A percentile compares a stretch with the other conserved stretches of the same genome.
Evolutionary conservation across 2,329 filamentous ascomycete species (phyloP).

Genomic region (Verticillium dahliae): DNA sequence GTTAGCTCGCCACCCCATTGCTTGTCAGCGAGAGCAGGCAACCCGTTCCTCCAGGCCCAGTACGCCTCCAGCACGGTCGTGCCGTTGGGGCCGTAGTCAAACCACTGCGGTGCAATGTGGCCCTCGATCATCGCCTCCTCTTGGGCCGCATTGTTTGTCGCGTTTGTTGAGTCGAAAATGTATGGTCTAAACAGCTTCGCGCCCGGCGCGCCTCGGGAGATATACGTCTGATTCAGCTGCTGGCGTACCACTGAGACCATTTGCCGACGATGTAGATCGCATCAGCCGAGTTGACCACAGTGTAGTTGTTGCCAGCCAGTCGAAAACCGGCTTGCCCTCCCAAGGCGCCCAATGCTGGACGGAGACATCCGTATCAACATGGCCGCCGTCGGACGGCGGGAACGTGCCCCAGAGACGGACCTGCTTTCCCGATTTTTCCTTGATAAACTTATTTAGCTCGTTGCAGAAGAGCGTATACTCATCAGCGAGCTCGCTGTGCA

Average conservation of each 20-base stretch:
- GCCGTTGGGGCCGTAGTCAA: constrained; percentile 40
- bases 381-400: constrained; percentile 30
- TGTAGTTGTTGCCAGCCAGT: constrained; percentile 15
- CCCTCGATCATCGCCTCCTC: constrained; percentile 11
- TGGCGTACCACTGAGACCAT: constrained; percentile 11
- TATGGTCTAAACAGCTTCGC: constrained; percentile 13
- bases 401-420: constrained; percentile 46
- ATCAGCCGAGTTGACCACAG: constrained; percentile 3
- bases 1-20: constrained; percentile 25
- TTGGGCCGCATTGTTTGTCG: constrained; percentile 10
- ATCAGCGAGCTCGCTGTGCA: constrained; percentile 22
- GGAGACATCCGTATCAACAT: constrained; percentile 29
- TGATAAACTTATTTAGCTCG: constrained; percentile 37
- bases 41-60: constrained; percentile 33
- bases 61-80: constrained; percentile 18
- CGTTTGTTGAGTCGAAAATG: constrained; percentile 14
- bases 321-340: constrained; percentile 12
- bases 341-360: constrained; percentile 33
- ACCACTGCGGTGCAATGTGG: constrained; percentile 28
- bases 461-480: constrained; percentile 46
- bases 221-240: constrained; percentile 11
- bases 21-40: constrained; percentile 18
- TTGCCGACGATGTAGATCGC: constrained; percentile 17
- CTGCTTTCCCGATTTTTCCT: constrained; percentile 26
- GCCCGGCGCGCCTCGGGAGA: constrained; percentile 13